phyloP scores from a whole-genome alignment of 306 rosid genomes.

The Rosa rugosa region DNA sequence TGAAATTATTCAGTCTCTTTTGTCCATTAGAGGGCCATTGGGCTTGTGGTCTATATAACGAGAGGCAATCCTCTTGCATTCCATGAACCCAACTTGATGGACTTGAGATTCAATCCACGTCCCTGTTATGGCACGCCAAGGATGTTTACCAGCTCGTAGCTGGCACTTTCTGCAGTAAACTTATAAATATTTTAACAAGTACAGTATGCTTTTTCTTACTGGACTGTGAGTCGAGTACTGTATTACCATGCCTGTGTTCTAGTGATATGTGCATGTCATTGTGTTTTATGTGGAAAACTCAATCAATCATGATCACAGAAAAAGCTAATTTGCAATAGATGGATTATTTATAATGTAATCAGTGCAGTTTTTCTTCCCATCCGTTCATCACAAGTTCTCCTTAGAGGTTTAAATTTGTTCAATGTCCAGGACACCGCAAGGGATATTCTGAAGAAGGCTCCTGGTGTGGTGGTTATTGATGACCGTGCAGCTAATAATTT shows the following conservation, averaged over 20 bases:
- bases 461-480: slow-evolving; percentile 88
- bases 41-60: neutral
- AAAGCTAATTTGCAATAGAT: neutral
- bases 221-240: neutral
- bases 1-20: neutral
- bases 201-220: neutral
- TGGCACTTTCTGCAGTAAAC: neutral
- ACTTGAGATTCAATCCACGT: neutral
- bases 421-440: slow-evolving; percentile 66
- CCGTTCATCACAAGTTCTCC: neutral
- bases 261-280: neutral
- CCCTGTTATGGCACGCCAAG: neutral
- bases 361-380: neutral
- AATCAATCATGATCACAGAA: neutral
- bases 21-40: neutral
- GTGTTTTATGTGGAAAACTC: neutral
- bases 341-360: neutral
- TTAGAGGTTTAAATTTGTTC: neutral
- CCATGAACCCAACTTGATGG: neutral
- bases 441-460: slow-evolving; percentile 75
- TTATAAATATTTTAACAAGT: neutral
- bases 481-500: slow-evolving; percentile 73
- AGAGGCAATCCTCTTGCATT: neutral
- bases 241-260: neutral
- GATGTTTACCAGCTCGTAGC: neutral